Conservation (phyloP, 805 yeast genomes). For the Yarrowia divulgata region DNA sequence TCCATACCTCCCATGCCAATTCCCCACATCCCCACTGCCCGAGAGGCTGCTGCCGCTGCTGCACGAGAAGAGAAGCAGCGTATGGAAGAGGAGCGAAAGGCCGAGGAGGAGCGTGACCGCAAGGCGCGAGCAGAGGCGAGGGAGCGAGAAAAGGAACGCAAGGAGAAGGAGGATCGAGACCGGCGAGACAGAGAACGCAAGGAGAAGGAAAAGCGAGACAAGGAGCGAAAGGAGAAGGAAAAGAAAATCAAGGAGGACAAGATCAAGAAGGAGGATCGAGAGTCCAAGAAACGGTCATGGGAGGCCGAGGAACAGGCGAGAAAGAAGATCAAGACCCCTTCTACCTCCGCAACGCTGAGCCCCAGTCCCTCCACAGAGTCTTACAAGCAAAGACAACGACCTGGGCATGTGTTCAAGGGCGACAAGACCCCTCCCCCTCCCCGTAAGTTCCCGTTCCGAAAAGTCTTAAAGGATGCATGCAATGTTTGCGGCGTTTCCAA, state of each 20-base stretch:
- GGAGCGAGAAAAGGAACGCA: conserved; percentile 42
- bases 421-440: conserved; percentile 7
- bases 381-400: conserved; percentile 5
- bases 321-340: neutral
- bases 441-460: neutral
- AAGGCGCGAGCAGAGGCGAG: conserved; percentile 35
- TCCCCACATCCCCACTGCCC: conserved; percentile 35
- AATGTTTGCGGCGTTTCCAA: conserved; percentile 30
- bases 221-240: conserved; percentile 29
- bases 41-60: conserved; percentile 40
- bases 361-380: neutral
- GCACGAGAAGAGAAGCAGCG: conserved; percentile 40
- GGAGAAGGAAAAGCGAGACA: conserved; percentile 34
- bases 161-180: conserved; percentile 38
- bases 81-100: conserved; percentile 41
- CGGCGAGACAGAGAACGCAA: conserved; percentile 25
- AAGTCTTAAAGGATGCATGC: conserved; percentile 3
- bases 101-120: conserved; percentile 41
- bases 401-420: conserved; percentile 14
- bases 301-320: conserved; percentile 19
- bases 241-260: conserved; percentile 23
- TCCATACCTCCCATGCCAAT: conserved; percentile 13
- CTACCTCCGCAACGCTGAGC: neutral
- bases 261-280: conserved; percentile 29
- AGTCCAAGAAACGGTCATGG: conserved; percentile 8